Evolutionary conservation across 1,284 basidiomycete species (phyloP).

Genomic region (Cutaneotrichosporon cutaneum): DNA sequence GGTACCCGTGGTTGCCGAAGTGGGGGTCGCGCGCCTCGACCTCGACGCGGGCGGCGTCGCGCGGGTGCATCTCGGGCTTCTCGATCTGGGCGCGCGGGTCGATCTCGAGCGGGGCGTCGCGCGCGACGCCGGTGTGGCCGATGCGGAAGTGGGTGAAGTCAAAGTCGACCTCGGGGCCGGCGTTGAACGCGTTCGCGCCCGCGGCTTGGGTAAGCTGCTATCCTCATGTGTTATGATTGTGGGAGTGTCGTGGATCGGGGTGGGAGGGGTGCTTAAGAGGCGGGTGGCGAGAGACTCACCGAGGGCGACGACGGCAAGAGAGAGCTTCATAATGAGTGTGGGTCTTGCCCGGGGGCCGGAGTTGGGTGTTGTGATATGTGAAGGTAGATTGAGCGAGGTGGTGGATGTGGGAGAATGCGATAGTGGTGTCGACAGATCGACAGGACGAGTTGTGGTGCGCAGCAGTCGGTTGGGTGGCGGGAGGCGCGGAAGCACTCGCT

Average conservation of each 20-base stretch:
- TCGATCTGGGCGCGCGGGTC: too few relatives aligned
- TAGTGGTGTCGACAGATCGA: too few relatives aligned
- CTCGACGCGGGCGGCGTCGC: neutral
- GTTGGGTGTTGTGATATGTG: neutral
- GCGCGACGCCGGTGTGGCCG: conserved; percentile 4
- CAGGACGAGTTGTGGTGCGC: neutral
- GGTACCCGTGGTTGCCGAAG: neutral
- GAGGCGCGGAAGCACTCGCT: neutral
- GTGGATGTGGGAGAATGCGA: neutral
- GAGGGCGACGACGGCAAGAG: conserved; percentile 14
- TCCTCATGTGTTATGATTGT: too few relatives aligned
- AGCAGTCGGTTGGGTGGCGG: neutral
- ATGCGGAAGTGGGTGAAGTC: neutral
- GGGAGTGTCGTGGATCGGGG: too few relatives aligned
- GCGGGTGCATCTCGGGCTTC: too few relatives aligned
- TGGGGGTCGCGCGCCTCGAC: neutral
- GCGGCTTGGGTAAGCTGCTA: conserved; percentile 3
- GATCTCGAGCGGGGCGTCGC: neutral
- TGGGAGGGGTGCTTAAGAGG: too few relatives aligned
- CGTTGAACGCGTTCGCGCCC: conserved; percentile 6
- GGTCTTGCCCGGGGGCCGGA: neutral
- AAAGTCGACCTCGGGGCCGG: neutral
- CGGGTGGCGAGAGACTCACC: conserved; percentile 14
- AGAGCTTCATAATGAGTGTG: conserved; percentile 21
- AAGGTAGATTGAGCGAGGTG: neutral